These are phyloP conservation scores for Chytridium lagenaria DNA, from an alignment of 371 early-diverging fungal species.

Conservation along the genomic window DNA sequence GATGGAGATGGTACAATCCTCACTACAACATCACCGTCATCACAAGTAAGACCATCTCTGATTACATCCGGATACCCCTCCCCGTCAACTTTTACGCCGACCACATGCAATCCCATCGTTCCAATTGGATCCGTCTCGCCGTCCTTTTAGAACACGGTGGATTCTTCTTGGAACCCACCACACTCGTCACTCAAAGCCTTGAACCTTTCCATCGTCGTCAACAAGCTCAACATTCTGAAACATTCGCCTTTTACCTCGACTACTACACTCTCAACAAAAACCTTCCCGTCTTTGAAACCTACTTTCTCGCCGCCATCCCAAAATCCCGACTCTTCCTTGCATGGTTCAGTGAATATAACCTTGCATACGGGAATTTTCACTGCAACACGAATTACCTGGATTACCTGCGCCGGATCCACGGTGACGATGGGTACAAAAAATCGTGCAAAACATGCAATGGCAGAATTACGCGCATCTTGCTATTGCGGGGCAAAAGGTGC, in stretches of 20 bases:
- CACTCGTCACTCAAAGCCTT: background rate
- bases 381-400: background rate
- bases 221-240: background rate
- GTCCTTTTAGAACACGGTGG: background rate
- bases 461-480: background rate
- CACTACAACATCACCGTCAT: background rate
- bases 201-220: background rate
- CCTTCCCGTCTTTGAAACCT: constrained; percentile 3
- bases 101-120: background rate
- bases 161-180: background rate
- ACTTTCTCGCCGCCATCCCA: constrained; percentile 6
- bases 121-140: background rate
- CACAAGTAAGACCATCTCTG: background rate
- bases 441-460: constrained; percentile 15
- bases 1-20: constrained; percentile 11
- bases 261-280: background rate
- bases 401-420: background rate
- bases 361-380: constrained; percentile 1
- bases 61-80: background rate
- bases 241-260: constrained; percentile 8
- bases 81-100: constrained; percentile 1
- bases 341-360: background rate
- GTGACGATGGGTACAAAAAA: background rate
- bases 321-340: background rate
- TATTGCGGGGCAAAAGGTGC: background rate